phyloP scores from a whole-genome alignment of 257 asterid species.

The Echites panduratus region DNA sequence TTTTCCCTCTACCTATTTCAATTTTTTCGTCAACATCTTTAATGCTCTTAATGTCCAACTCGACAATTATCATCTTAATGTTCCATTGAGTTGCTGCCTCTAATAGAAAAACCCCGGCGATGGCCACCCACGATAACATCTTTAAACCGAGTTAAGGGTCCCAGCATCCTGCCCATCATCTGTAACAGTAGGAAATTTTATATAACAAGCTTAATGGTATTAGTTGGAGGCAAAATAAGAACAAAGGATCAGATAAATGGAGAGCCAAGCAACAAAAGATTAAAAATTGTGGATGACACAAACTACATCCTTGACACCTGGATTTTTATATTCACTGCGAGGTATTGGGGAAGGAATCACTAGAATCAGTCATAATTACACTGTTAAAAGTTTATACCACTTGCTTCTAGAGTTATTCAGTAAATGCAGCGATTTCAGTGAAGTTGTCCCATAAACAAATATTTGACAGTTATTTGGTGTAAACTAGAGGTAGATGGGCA shows the following conservation, averaged over 20 bases:
- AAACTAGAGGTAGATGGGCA: neutral
- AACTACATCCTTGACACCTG: too few species aligned
- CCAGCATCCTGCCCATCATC: slow-evolving; percentile 48
- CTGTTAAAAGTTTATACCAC: neutral
- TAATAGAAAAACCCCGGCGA: slow-evolving; percentile 39
- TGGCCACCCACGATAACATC: slow-evolving; percentile 51
- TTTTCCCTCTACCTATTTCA: neutral
- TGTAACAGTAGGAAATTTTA: slow-evolving; percentile 19
- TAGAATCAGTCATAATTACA: neutral
- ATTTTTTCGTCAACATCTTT: neutral
- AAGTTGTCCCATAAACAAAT: neutral
- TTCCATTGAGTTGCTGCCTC: slow-evolving; percentile 37
- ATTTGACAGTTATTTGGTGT: neutral
- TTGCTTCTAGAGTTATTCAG: neutral
- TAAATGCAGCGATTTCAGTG: neutral
- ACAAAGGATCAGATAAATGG: neutral
- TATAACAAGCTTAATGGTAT: neutral
- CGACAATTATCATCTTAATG: slow-evolving; percentile 22
- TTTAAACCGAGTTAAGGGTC: slow-evolving; percentile 54
- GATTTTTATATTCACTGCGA: neutral
- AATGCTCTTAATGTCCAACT: neutral
- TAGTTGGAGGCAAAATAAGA: neutral
- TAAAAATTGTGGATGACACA: neutral
- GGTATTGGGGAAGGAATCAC: neutral
- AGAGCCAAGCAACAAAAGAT: neutral